Evolutionary conservation across 768 basidiomycete species (phyloP).

Genomic region (Gyrodon lividus): DNA sequence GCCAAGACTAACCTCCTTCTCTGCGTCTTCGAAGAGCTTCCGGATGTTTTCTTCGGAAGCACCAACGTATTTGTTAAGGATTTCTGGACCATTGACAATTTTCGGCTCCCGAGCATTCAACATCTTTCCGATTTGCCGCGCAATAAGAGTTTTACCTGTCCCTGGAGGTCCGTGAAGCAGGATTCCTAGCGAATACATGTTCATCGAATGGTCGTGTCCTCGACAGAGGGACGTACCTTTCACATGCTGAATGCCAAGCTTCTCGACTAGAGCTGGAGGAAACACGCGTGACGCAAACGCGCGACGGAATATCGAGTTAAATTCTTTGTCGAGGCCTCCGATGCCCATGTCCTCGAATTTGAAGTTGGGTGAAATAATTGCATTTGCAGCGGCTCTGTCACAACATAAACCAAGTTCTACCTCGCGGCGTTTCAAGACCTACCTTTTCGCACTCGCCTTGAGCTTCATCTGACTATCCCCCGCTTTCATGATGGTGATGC

Average conservation of each 20-base stretch:
- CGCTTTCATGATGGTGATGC: constrained; percentile 86
- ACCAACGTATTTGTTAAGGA: constrained; percentile 96
- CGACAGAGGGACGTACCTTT: constrained; percentile 61
- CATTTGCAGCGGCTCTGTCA: constrained; percentile 81
- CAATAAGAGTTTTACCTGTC: constrained; percentile 97
- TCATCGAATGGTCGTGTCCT: neutral
- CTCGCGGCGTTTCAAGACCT: constrained; percentile 16
- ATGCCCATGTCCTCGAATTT: constrained; percentile 99
- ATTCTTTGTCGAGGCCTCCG: constrained; percentile 94
- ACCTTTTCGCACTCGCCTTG: constrained; percentile 92
- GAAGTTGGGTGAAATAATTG: constrained; percentile 96
- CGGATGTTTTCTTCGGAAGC: constrained; percentile 97
- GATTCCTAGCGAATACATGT: constrained; percentile 56
- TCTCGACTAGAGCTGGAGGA: constrained; percentile 94
- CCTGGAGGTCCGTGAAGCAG: constrained; percentile 95
- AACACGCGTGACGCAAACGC: constrained; percentile 99
- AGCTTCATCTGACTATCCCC: constrained; percentile 80
- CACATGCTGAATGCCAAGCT: constrained; percentile 96
- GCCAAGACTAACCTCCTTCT: constrained; percentile 72
- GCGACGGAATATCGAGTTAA: constrained; percentile 94
- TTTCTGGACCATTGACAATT: constrained; percentile 97
- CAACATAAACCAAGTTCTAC: constrained; percentile 1
- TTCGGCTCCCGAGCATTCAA: constrained; percentile 97
- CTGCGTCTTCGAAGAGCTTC: constrained; percentile 96
- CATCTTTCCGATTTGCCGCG: constrained; percentile 99